phyloP scores from a whole-genome alignment of 1,139 yeast genomes.

The Yamadazyma dushanensis region DNA sequence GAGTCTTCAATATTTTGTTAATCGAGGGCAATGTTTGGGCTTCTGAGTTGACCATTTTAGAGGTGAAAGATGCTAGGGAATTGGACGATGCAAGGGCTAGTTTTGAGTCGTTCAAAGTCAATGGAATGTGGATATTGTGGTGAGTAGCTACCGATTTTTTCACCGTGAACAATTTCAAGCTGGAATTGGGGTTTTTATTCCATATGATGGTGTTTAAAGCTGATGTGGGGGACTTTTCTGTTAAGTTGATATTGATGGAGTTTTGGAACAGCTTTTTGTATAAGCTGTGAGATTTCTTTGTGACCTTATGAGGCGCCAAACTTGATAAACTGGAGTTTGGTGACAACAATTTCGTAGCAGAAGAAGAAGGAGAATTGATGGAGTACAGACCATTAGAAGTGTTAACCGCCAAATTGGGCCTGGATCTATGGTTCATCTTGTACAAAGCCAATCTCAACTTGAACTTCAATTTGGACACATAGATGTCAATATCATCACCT shows the following conservation, averaged over 20 bases:
- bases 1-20: constrained; percentile 47
- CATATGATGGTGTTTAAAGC: constrained; percentile 17
- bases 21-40: constrained; percentile 35
- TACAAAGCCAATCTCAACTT: constrained; percentile 78
- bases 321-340: neutral
- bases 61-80: neutral
- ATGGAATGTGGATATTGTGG: constrained; percentile 15
- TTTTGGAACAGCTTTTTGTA: constrained; percentile 11
- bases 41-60: too few species aligned
- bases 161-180: constrained; percentile 34
- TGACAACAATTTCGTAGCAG: constrained; percentile 17
- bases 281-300: constrained; percentile 1
- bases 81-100: constrained; percentile 11
- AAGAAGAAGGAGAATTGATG: constrained; percentile 15
- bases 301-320: neutral
- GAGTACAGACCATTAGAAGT: constrained; percentile 5
- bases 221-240: constrained; percentile 10
- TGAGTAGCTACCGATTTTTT: constrained; percentile 32
- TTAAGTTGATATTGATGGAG: constrained; percentile 16
- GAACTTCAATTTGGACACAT: constrained; percentile 64
- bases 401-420: constrained; percentile 3
- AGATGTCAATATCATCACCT: constrained; percentile 12
- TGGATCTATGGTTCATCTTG: constrained; percentile 47
- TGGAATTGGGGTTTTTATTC: constrained; percentile 9
- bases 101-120: constrained; percentile 12